phyloP scores from a whole-genome alignment of 1,284 basidiomycete species.

The Kwoniella shivajii region DNA sequence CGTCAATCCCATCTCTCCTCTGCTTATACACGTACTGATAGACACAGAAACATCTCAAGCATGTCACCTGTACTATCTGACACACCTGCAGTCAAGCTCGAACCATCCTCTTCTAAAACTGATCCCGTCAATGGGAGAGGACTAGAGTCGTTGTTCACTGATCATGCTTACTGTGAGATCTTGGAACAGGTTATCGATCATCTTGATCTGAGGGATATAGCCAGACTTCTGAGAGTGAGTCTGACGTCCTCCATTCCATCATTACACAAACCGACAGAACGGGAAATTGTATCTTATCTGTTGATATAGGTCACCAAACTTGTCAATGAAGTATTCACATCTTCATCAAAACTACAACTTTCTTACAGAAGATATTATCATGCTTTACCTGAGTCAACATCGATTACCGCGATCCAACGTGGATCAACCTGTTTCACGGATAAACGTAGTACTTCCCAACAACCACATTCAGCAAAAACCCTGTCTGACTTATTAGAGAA shows the following conservation, averaged over 20 bases:
- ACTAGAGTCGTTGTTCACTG: not conserved
- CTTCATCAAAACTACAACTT: slow-evolving; percentile 1
- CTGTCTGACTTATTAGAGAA: not conserved
- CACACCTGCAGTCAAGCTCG: too few species aligned
- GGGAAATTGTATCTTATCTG: too few species aligned
- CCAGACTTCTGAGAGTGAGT: slow-evolving; percentile 4
- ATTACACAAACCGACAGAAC: not conserved
- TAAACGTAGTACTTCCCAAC: not conserved
- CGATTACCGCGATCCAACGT: not conserved
- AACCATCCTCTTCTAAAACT: too few species aligned
- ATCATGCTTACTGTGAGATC: not conserved
- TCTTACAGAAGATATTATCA: not conserved
- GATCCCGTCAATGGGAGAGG: too few species aligned
- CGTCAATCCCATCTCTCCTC: too few species aligned
- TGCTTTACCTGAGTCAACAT: not conserved
- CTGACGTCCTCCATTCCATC: not conserved
- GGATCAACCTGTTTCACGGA: not conserved
- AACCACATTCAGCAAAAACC: not conserved
- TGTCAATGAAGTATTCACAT: not conserved
- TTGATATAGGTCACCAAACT: slow-evolving; percentile 3
- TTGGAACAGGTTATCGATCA: not conserved
- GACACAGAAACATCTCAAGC: too few species aligned
- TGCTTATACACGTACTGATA: too few species aligned
- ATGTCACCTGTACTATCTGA: too few species aligned
- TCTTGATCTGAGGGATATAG: not conserved